Evolutionary conservation across 2,329 filamentous ascomycete genomes (phyloP), one percentile per base, ranked within the genome.

Genomic region (Didymella exigua): DNA sequence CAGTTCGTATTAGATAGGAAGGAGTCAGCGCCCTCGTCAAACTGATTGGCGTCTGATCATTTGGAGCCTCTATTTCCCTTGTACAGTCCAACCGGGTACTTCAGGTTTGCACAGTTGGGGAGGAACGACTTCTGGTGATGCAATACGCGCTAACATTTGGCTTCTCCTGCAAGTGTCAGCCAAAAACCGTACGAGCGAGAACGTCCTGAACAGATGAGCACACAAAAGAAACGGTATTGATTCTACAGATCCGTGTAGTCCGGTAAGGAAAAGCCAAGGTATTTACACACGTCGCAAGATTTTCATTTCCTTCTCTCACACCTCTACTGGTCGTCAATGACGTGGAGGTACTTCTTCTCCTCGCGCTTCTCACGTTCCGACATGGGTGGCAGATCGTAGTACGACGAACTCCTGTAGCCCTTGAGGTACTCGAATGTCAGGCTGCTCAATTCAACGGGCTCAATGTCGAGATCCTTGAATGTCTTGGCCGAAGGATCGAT

Each of bases 281-380:
- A 70, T 69, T 62, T 69, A 70, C 67, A 70, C 54, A 56, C 24
- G 43, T 54, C 51, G 44, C 51, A 57, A 56, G 52, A 54, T 60
- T 55, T 57, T 44, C 36, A 49, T 49, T 46, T 48, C 43, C 46
- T 38, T 41, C 14, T 40, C 3, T 43, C 34, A n/a, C 24, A 18
- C 16, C 19, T 56, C 65, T 73, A 76, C 61, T 76, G 74, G 59
- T 75, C 71, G 36, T 76, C 74, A 45, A 76, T 64, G 56, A 99
- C 93, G 76, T 99, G 95, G 76, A 98, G 81, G 76, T 96, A 99
- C 83, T 97, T 95, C 85, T 88, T 95, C 79, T 98, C 93, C 77
- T 98, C 93, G 69, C 85, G 84, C 84, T 88, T 95, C 83, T 99
- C 95, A 77, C 89, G 90, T 80, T 97, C 93, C 29, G 93, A 97